Evolutionary conservation across 352 stramenopile genomes (phyloP).

Genomic region (Globisporangium radiosum): DNA sequence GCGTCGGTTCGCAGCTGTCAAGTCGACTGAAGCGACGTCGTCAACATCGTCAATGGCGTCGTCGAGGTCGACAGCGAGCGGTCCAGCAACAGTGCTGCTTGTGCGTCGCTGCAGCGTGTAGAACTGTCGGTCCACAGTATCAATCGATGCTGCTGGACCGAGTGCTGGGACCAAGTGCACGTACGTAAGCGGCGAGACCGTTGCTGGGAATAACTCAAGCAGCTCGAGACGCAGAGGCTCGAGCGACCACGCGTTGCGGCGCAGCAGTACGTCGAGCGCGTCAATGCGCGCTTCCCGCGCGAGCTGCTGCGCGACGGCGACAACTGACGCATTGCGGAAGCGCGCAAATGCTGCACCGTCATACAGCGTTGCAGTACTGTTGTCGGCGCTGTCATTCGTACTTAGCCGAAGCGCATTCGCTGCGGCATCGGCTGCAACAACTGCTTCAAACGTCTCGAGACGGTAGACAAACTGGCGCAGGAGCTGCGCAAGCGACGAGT

Average conservation of each 20-base stretch:
- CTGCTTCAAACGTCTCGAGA: constrained; percentile 34
- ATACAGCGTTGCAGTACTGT: constrained; percentile 22
- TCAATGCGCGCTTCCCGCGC: constrained; percentile 39
- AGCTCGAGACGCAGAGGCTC: constrained; percentile 39
- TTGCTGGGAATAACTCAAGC: constrained; percentile 37
- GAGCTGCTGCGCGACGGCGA: constrained; percentile 34
- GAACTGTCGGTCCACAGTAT: constrained; percentile 25
- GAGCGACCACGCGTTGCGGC: constrained; percentile 46
- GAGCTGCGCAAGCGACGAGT: constrained; percentile 12
- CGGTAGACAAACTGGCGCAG: constrained; percentile 35
- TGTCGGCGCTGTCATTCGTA: too few relatives aligned
- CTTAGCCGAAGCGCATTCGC: too few relatives aligned
- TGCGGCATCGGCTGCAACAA: constrained; percentile 23
- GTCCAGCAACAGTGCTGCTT: neutral
- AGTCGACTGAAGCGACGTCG: constrained; percentile 13
- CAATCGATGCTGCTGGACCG: constrained; percentile 8
- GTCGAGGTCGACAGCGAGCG: neutral
- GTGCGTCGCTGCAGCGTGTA: constrained; percentile 21
- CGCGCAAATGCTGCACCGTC: constrained; percentile 29
- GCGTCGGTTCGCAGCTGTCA: constrained; percentile 31
- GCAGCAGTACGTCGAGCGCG: constrained; percentile 39
- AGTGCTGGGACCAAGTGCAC: constrained; percentile 43
- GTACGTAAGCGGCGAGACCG: constrained; percentile 30
- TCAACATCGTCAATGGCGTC: neutral
- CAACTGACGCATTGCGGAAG: constrained; percentile 26